Conservation (phyloP, 1,284 basidiomycete species). For the Boletus semigastroideus region DNA sequence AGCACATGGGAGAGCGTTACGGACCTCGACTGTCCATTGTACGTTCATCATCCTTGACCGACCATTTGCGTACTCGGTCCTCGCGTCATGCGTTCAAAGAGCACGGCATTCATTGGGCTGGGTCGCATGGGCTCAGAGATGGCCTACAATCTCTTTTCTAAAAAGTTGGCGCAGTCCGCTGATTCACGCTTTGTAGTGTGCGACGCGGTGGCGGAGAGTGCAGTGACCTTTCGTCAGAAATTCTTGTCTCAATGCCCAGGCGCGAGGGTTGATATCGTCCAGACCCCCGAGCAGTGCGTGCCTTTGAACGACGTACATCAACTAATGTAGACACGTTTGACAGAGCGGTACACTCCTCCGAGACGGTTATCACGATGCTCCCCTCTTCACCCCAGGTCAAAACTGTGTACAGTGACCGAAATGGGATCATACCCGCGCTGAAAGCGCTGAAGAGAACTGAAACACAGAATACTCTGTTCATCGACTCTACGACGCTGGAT, state of each 20-base stretch:
- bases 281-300: slow-evolving; percentile 69
- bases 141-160: slow-evolving; percentile 81
- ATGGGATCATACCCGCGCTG: slow-evolving; percentile 62
- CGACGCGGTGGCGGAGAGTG: slow-evolving; percentile 66
- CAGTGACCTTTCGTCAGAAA: slow-evolving; percentile 53
- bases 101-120: slow-evolving; percentile 76
- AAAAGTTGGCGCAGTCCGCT: slow-evolving; percentile 48
- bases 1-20: background rate
- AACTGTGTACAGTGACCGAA: slow-evolving; percentile 60
- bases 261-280: slow-evolving; percentile 54
- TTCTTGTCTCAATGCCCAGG: slow-evolving; percentile 58
- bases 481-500: slow-evolving; percentile 89
- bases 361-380: slow-evolving; percentile 81
- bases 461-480: slow-evolving; percentile 58
- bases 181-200: slow-evolving; percentile 70
- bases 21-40: slow-evolving; percentile 1
- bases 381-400: slow-evolving; percentile 84
- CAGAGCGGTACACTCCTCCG: slow-evolving; percentile 62
- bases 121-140: slow-evolving; percentile 84
- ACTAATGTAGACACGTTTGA: slow-evolving; percentile 12
- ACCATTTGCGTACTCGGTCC: slow-evolving; percentile 41
- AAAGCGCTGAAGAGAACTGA: slow-evolving; percentile 42
- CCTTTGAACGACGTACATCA: slow-evolving; percentile 8
- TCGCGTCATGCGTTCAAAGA: slow-evolving; percentile 43
- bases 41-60: slow-evolving; percentile 21